Evolutionary conservation across 495 filamentous ascomycete genomes (phyloP), one percentile per base, ranked within the genome.

Genomic region (Xylaria longipes): DNA sequence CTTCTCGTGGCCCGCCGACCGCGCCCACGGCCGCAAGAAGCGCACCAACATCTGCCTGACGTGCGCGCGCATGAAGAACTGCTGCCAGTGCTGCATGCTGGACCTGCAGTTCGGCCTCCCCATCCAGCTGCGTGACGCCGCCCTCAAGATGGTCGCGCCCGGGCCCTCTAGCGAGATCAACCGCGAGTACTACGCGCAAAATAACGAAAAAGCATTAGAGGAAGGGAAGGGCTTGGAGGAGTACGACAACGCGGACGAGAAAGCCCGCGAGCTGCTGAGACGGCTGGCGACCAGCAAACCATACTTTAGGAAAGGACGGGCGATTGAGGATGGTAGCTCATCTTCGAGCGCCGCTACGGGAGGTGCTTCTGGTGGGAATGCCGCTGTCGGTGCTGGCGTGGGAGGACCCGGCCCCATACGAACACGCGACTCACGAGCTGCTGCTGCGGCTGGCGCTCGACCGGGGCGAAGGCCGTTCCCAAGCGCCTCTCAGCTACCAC

Each of bases 21-120:
- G 94, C 41, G 94, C 93, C 1, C 84, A 93, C 88, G 89, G 93
- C 25, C 92, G 94, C 70, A 91, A 93, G 79, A 95, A 94, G 83
- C 90, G 91, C 60, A 97, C 94, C 54, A 94, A 91, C 73, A 94
- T 98, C 78, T 98, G 94, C 80, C 88, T 98, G n/a, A 97, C 94
- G 9, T 98, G 94, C 83, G 94, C 94, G 15, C 92, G 94, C 29
- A 86, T 97, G 71, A 97, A 97, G 84, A 98, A 98, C 85, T 97
- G 96, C 84, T 99, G 96, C 80, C 96, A 99, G 83, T 97, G 92
- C 82, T 99, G 96, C 84, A 98, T 98, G 94, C 90, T 98, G 61
- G 96, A 99, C 87, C 84, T 99, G 69, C 93, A 92, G 25, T 98
- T 97, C 80, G 96, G 97, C 65, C 82, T 99, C 43, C 96, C 97